Conservation (phyloP, 1,284 basidiomycete species). For the Mrakiaceae sp. region DNA sequence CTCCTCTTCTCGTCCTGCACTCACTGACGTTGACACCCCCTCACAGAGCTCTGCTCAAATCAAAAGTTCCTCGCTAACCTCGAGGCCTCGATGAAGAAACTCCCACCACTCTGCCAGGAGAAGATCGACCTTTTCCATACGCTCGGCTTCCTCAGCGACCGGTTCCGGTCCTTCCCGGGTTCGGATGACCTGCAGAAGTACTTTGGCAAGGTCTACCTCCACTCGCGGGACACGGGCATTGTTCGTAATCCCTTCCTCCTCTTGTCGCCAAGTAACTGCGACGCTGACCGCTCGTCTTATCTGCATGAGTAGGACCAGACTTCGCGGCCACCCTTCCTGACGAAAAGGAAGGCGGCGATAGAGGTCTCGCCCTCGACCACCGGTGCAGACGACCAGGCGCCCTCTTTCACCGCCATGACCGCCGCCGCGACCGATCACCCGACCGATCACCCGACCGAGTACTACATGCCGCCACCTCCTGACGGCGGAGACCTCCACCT, state of each 20-base stretch:
- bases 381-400: neutral
- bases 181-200: slow-evolving; percentile 12
- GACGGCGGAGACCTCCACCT: neutral
- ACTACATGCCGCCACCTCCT: too few species aligned
- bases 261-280: too few species aligned
- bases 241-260: neutral
- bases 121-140: slow-evolving; percentile 15
- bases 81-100: slow-evolving; percentile 9
- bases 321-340: neutral
- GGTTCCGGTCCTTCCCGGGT: neutral
- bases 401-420: neutral
- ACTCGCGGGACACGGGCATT: neutral
- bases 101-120: slow-evolving; percentile 1
- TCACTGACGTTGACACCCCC: neutral
- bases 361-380: neutral
- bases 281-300: neutral
- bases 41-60: slow-evolving; percentile 14
- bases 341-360: neutral
- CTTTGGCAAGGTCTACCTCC: slow-evolving; percentile 9
- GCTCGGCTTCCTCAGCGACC: slow-evolving; percentile 7
- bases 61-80: slow-evolving; percentile 8
- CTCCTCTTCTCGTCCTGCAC: neutral
- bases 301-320: neutral
- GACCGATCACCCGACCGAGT: too few species aligned
- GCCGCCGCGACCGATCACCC: too few species aligned